A percentile compares a stretch with the other conserved stretches of the same genome.
phyloP scores from a whole-genome alignment of 164 flowering plant genomes.

The Magnolia officinalis region DNA sequence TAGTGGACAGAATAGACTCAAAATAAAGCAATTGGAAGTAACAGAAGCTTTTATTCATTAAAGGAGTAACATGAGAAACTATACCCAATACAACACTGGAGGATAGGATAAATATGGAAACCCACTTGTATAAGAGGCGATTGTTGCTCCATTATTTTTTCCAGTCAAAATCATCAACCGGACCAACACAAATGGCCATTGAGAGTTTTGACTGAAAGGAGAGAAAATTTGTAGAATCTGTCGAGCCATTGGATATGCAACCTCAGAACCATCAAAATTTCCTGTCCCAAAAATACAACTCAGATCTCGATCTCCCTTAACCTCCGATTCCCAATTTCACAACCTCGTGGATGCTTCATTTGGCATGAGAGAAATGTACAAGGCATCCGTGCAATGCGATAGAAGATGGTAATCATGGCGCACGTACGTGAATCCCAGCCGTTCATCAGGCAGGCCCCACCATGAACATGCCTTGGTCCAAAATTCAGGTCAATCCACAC shows the following conservation, averaged over 20 bases:
- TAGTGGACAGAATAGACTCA: background rate
- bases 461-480: background rate
- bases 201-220: background rate
- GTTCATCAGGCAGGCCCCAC: background rate
- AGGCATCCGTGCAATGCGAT: background rate
- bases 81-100: constrained; percentile 11
- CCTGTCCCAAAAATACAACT: background rate
- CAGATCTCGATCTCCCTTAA: background rate
- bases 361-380: background rate
- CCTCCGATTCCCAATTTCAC: constrained; percentile 1
- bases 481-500: background rate
- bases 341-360: background rate
- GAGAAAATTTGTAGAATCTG: background rate
- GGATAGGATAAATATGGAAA: constrained; percentile 1
- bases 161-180: background rate
- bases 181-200: background rate
- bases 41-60: background rate
- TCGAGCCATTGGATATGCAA: background rate
- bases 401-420: background rate
- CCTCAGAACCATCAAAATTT: background rate
- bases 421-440: background rate
- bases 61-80: background rate
- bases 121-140: constrained; percentile 6
- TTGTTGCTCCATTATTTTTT: background rate
- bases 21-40: background rate